Evolutionary conservation across 345 rosid species (phyloP).

Genomic region (Cochlearia excelsa): DNA sequence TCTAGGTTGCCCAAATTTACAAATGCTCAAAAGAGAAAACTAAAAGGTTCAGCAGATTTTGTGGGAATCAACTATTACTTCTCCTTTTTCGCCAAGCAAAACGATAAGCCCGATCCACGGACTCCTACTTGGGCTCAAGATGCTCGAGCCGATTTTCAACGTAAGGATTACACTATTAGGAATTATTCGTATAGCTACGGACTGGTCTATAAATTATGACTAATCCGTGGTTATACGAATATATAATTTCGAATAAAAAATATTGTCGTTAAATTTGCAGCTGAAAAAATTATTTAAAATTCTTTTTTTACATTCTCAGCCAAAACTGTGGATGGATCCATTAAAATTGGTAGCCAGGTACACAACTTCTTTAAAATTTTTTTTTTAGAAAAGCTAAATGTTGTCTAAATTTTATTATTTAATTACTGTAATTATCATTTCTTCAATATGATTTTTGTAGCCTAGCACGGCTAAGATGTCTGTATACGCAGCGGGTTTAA

Average conservation of each 20-base stretch:
- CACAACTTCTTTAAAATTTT: neutral
- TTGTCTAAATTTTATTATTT: neutral
- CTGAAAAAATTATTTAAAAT: too few relatives aligned
- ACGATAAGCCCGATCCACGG: conserved; percentile 7
- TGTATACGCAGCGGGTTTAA: conserved; percentile 43
- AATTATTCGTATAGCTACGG: too few relatives aligned
- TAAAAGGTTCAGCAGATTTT: conserved; percentile 35
- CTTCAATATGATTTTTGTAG: conserved; percentile 24
- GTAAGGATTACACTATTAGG: conserved; percentile 29
- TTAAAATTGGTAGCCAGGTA: conserved; percentile 38
- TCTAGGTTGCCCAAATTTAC: conserved; percentile 29
- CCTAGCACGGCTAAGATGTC: conserved; percentile 37
- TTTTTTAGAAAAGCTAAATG: too few relatives aligned
- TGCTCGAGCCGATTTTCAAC: conserved; percentile 24
- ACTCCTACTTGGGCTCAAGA: conserved; percentile 41
- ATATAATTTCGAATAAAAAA: too few relatives aligned
- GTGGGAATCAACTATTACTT: conserved; percentile 49
- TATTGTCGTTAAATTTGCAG: too few relatives aligned
- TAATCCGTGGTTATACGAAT: too few relatives aligned
- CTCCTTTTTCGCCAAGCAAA: conserved; percentile 23
- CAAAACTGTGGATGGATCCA: conserved; percentile 34
- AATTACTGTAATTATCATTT: neutral
- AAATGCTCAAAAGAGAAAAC: conserved; percentile 16
- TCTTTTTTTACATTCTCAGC: neutral
- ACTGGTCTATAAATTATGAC: too few relatives aligned